Percentiles rank a stretch among this genome's conserved stretches.
phyloP scores from a whole-genome alignment of 1,284 basidiomycete species.

The Leccinum fallax region DNA sequence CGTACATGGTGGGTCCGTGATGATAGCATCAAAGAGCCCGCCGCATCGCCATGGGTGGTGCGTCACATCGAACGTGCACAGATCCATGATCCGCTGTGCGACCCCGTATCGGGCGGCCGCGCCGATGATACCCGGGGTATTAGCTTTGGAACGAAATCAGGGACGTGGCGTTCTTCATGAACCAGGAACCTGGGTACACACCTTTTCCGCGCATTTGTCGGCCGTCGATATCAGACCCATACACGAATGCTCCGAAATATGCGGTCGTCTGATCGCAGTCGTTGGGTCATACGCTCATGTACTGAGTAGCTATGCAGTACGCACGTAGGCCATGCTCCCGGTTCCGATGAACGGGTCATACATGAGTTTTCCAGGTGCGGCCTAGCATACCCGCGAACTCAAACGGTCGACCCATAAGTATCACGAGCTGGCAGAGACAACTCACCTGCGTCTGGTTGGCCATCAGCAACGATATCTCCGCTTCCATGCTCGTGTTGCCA shows the following conservation, averaged over 20 bases:
- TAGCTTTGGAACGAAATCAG: conserved; percentile 36
- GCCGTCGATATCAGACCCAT: conserved; percentile 97
- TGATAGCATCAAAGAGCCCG: conserved; percentile 90
- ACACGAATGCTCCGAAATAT: conserved; percentile 85
- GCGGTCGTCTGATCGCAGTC: conserved; percentile 62
- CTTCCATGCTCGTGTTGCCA: conserved; percentile 98
- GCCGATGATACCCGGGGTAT: conserved; percentile 71
- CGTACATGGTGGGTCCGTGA: conserved; percentile 93
- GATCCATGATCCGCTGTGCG: conserved; percentile 75
- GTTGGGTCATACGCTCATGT: conserved; percentile 8
- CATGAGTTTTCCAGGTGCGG: conserved; percentile 84
- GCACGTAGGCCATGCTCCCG: conserved; percentile 91
- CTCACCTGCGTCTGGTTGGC: conserved; percentile 89
- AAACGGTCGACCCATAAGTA: background rate
- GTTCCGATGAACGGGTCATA: conserved; percentile 99
- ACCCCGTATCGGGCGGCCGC: conserved; percentile 89
- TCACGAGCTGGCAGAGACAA: background rate
- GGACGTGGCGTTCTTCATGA: background rate
- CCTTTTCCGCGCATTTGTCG: conserved; percentile 95
- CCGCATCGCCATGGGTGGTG: conserved; percentile 88
- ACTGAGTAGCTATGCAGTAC: conserved; percentile 22
- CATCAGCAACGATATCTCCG: conserved; percentile 93
- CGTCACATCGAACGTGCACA: conserved; percentile 90
- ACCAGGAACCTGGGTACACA: conserved; percentile 21
- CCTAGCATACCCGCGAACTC: conserved; percentile 60